phyloP scores from a whole-genome alignment of 345 rosid species.

The Rhodamnia rubescens region DNA sequence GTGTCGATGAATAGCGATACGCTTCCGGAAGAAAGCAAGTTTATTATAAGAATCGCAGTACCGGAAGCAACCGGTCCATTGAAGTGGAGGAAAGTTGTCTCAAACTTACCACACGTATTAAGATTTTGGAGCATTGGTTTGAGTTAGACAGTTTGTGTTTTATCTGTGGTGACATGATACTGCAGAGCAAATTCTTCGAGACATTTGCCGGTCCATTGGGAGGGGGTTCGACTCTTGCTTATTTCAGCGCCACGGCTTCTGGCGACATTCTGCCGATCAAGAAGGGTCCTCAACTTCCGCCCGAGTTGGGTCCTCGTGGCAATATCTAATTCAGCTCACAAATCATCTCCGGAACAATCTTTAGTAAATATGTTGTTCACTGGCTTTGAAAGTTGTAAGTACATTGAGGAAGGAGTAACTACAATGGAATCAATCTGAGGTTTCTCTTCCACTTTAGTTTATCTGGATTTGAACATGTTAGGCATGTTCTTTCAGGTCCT shows the following conservation, averaged over 20 bases:
- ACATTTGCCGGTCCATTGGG: constrained; percentile 84
- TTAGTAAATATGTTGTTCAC: constrained; percentile 10
- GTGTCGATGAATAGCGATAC: background rate
- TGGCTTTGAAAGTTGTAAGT: constrained; percentile 1
- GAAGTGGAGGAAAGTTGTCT: background rate
- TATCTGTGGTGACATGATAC: background rate
- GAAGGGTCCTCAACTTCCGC: constrained; percentile 90
- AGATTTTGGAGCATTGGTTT: background rate
- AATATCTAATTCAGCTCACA: constrained; percentile 39
- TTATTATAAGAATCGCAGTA: background rate
- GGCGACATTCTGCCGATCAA: constrained; percentile 79
- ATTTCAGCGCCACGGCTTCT: constrained; percentile 50
- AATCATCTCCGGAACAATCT: background rate
- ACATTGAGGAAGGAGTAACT: background rate
- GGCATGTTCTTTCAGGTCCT: background rate
- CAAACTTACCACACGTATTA: background rate
- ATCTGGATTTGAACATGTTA: background rate
- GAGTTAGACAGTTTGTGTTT: background rate
- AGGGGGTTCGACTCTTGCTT: constrained; percentile 72
- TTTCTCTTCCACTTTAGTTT: background rate
- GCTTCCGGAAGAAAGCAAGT: background rate
- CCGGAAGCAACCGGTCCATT: no score
- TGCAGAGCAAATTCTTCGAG: constrained; percentile 98
- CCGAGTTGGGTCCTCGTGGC: constrained; percentile 87
- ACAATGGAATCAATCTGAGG: background rate